phyloP scores from a whole-genome alignment of 352 stramenopile genomes.

The Phytophthora colocasiae region DNA sequence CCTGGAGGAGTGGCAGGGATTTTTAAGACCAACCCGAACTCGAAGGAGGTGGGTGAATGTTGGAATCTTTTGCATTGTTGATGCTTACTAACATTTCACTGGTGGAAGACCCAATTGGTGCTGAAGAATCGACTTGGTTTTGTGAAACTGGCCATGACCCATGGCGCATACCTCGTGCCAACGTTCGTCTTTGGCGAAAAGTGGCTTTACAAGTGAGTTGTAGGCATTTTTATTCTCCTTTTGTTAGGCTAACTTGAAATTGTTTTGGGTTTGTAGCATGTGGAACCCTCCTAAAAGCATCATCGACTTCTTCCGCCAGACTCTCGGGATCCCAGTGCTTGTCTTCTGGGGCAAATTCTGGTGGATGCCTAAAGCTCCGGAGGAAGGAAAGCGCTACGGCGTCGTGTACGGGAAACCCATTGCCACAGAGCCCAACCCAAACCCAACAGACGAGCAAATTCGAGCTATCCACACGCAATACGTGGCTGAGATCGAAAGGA shows the following conservation, averaged over 20 bases:
- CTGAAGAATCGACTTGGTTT: constrained; percentile 56
- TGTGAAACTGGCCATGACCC: constrained; percentile 51
- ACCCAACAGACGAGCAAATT: constrained; percentile 64
- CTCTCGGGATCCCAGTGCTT: constrained; percentile 66
- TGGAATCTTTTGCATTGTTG: no score
- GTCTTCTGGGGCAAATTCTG: constrained; percentile 79
- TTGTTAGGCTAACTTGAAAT: not conserved
- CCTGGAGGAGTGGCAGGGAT: constrained; percentile 54
- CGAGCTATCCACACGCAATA: constrained; percentile 55
- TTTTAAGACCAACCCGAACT: constrained; percentile 53
- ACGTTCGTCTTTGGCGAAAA: constrained; percentile 64
- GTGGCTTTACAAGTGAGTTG: constrained; percentile 57
- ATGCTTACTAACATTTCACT: no score
- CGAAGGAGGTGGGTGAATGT: constrained; percentile 42
- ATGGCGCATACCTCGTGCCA: constrained; percentile 54
- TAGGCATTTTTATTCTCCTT: not conserved
- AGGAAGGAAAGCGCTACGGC: constrained; percentile 63
- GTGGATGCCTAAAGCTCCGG: constrained; percentile 61
- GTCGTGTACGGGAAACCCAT: constrained; percentile 77
- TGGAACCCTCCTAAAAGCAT: constrained; percentile 63
- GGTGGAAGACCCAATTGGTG: constrained; percentile 40
- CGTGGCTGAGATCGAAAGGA: constrained; percentile 57
- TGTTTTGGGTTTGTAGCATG: constrained; percentile 31
- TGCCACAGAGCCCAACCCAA: constrained; percentile 38
- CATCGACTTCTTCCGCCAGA: constrained; percentile 59